Evolutionary conservation across 805 yeast genomes (phyloP).

Genomic region (Naumovozyma dairenensis): DNA sequence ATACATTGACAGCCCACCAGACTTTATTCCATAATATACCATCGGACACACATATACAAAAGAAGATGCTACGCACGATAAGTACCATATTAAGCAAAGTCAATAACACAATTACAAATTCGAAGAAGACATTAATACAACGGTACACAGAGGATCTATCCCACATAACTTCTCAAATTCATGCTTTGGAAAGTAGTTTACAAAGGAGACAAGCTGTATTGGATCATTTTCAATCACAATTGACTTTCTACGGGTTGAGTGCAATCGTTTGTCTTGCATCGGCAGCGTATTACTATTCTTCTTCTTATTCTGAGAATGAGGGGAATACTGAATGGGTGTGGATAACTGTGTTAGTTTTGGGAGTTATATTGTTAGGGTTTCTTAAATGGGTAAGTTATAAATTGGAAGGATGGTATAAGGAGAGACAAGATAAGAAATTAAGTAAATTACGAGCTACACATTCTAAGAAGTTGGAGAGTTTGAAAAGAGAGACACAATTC

Average conservation of each 20-base stretch:
- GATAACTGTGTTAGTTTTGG: neutral
- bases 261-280: slow-evolving; percentile 2
- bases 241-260: slow-evolving; percentile 15
- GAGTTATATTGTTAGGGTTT: slow-evolving; percentile 1
- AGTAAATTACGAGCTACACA: slow-evolving; percentile 37
- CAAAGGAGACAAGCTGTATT: slow-evolving; percentile 13
- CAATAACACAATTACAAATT: no score
- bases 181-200: slow-evolving; percentile 17
- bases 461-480: slow-evolving; percentile 47
- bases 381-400: slow-evolving; percentile 7
- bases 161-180: slow-evolving; percentile 20
- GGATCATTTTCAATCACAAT: slow-evolving; percentile 11
- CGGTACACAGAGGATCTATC: slow-evolving; percentile 24
- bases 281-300: slow-evolving; percentile 1
- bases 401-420: slow-evolving; percentile 5
- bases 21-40: no score
- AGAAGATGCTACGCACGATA: no score
- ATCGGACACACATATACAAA: no score
- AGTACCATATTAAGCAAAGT: no score
- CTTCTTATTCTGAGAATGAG: no score
- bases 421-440: slow-evolving; percentile 16
- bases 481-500: slow-evolving; percentile 65
- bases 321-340: no score
- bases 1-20: no score
- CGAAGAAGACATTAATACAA: slow-evolving; percentile 14